A percentile compares a stretch with the other conserved stretches of the same genome.
Conservation (phyloP, 192 early-diverging fungal genomes). For the Pecoramyces ruminantium region DNA sequence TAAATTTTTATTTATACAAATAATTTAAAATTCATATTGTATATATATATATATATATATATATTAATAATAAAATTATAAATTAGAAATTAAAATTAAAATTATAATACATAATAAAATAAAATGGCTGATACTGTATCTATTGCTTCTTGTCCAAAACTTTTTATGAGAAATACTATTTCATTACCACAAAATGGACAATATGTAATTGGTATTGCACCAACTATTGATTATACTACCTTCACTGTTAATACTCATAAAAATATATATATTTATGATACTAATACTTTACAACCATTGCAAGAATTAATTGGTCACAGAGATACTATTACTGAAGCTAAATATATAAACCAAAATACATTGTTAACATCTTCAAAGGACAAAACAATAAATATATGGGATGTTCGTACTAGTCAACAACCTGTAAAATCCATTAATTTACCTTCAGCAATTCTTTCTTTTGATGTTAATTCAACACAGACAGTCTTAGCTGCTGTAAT, state of each 20-base stretch:
- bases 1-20: too few species aligned
- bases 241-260: not conserved
- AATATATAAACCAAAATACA: not conserved
- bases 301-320: not conserved
- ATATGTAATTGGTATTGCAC: not conserved
- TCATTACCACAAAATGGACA: not conserved
- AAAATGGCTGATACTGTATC: not conserved
- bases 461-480: not conserved
- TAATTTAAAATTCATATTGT: too few species aligned
- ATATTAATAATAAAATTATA: too few species aligned
- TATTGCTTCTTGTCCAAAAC: not conserved
- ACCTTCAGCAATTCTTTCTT: not conserved
- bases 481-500: not conserved
- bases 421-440: not conserved
- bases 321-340: not conserved
- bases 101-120: too few species aligned
- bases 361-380: not conserved
- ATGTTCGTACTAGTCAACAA: not conserved
- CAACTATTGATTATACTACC: not conserved
- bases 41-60: too few species aligned
- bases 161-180: not conserved
- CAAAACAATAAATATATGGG: not conserved
- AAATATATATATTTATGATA: not conserved
- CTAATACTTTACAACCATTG: not conserved
- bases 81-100: too few species aligned